phyloP scores from a whole-genome alignment of 768 basidiomycete genomes.

The Strobilomyces dryophilus region DNA sequence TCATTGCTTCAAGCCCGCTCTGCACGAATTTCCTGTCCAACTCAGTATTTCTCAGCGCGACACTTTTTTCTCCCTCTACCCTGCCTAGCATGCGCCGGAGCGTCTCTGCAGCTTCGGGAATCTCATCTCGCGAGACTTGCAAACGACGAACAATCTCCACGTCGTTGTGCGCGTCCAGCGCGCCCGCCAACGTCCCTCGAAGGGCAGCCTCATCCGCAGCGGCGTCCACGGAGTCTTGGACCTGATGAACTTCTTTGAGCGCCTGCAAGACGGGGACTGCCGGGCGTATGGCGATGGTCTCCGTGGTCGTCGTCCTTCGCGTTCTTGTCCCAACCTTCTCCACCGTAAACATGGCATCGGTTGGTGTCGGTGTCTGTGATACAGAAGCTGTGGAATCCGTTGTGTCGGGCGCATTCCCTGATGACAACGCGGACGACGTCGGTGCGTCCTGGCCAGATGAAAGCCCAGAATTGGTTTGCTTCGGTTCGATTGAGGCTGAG shows the following conservation, averaged over 20 bases:
- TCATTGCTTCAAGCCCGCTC: slow-evolving; percentile 65
- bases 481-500: background rate
- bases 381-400: background rate
- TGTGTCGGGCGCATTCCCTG: background rate
- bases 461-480: background rate
- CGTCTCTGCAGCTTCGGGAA: slow-evolving; percentile 23
- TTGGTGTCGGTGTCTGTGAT: slow-evolving; percentile 11
- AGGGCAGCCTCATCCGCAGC: slow-evolving; percentile 23
- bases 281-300: background rate
- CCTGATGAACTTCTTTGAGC: slow-evolving; percentile 18
- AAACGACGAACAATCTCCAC: slow-evolving; percentile 20
- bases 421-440: background rate
- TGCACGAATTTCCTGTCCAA: slow-evolving; percentile 65
- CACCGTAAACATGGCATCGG: slow-evolving; percentile 4
- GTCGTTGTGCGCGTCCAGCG: slow-evolving; percentile 13
- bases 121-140: slow-evolving; percentile 20
- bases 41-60: background rate
- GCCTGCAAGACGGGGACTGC: background rate
- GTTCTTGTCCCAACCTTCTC: background rate
- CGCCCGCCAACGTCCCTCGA: slow-evolving; percentile 15
- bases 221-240: slow-evolving; percentile 20
- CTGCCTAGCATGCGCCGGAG: slow-evolving; percentile 17
- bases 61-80: background rate
- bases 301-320: background rate
- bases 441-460: background rate